Conservation (phyloP, 768 basidiomycete species). For the Suillus subluteus region DNA sequence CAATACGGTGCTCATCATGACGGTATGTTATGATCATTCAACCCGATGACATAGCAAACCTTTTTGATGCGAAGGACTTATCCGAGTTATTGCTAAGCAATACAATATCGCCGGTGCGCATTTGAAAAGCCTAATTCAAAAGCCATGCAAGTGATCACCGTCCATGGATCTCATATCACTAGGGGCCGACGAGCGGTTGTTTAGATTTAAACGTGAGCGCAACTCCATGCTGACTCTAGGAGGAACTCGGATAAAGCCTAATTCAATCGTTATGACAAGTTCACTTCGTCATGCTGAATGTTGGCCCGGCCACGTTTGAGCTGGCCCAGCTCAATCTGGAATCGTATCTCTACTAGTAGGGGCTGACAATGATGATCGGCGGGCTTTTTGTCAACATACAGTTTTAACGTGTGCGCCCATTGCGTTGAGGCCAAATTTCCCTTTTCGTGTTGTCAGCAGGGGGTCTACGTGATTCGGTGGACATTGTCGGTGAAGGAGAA, state of each 20-base stretch:
- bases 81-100: neutral
- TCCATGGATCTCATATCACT: neutral
- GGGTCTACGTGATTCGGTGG: neutral
- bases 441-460: neutral
- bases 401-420: neutral
- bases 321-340: neutral
- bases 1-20: neutral
- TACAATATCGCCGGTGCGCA: neutral
- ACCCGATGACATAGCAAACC: neutral
- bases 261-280: neutral
- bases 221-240: neutral
- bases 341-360: neutral
- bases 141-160: neutral
- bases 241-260: conserved; percentile 4
- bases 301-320: neutral
- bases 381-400: conserved; percentile 1
- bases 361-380: neutral
- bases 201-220: neutral
- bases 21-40: neutral
- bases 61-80: neutral
- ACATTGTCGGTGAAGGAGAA: neutral
- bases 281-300: neutral
- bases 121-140: conserved; percentile 5
- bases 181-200: neutral
- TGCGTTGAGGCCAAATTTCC: neutral